Evolutionary conservation across 192 early-diverging fungal genomes (phyloP).

Genomic region (Dimargaris verticillata): DNA sequence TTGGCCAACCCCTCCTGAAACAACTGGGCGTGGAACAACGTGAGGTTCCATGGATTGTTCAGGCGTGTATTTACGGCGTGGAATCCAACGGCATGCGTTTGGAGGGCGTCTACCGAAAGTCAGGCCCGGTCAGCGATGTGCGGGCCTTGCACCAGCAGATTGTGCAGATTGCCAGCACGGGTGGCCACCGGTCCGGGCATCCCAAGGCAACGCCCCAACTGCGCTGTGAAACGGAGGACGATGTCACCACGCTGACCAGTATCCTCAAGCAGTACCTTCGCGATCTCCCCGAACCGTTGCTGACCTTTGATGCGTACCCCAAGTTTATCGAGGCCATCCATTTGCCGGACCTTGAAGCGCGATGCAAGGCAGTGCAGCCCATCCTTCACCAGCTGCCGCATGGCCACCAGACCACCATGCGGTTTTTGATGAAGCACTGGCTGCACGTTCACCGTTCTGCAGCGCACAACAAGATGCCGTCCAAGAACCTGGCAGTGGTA

Average conservation of each 20-base stretch:
- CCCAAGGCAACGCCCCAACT: constrained; percentile 17
- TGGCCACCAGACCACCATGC: constrained; percentile 43
- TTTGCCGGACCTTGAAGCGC: constrained; percentile 16
- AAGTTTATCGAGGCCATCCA: constrained; percentile 42
- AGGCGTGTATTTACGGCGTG: constrained; percentile 48
- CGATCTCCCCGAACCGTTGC: constrained; percentile 51
- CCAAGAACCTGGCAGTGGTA: constrained; percentile 84
- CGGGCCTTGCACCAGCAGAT: constrained; percentile 48
- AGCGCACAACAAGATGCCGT: constrained; percentile 69
- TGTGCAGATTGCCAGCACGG: constrained; percentile 29
- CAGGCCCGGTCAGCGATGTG: constrained; percentile 55
- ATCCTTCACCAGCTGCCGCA: constrained; percentile 36
- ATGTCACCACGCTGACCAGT: constrained; percentile 63
- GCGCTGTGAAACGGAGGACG: constrained; percentile 28
- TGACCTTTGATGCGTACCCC: constrained; percentile 50
- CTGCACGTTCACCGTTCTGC: constrained; percentile 40
- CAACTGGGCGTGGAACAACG: constrained; percentile 37
- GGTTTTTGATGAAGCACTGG: constrained; percentile 43
- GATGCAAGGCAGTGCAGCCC: constrained; percentile 22
- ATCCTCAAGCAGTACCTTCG: constrained; percentile 70
- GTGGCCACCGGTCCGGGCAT: constrained; percentile 29
- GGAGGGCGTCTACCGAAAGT: constrained; percentile 71
- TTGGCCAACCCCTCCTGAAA: constrained; percentile 41
- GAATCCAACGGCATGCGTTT: constrained; percentile 45
- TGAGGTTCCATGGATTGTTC: constrained; percentile 48